Evolutionary conservation across 169 alveolate genomes (phyloP), one percentile per base, ranked within the genome.

Genomic region (Pseudocohnilembus persalinus): DNA sequence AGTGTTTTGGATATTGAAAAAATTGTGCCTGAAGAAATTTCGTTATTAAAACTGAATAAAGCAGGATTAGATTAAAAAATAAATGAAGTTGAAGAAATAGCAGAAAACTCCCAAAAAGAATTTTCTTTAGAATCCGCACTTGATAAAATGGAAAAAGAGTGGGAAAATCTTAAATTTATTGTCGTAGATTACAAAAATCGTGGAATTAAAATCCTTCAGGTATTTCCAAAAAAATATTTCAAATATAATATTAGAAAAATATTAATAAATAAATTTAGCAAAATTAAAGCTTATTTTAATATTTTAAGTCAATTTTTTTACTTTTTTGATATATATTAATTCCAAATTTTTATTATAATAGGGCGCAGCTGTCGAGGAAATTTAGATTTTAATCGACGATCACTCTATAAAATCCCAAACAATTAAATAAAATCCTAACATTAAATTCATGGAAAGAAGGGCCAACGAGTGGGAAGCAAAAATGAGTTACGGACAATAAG

Each of bases 341-440:
- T n/a, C n/a, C n/a, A n/a, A n/a, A n/a, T n/a, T n/a, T n/a, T n/a
- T n/a, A n/a, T n/a, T n/a, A n/a, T n/a, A n/a, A n/a, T 73, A 85
- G 35, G 89, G 89, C n/a, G 27, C 74, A 33, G 72, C 86, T 16
- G 89, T 85, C 4, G 96, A 93, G 81, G 98, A 94, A 35, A 89
- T 96, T 63, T 85, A 94, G 83, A 89, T 93, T 74, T 90, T 92
- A 72, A 88, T 97, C 30, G 98, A 97, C 86, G 98, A 96, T 76
- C 98, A 95, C 84, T 92, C 93, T 0, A 87, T 96, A 81, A 95
- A 93, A 83, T 94, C 96, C 30, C 92, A 93, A 82, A 91, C 96
- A 76, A 92, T 96, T 73, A 93, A 93, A 81, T 88, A 92, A 31
- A 89, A 91, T 35, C 98, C 98, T 24, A 93, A 85, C 83, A 95